Conservation (phyloP, 73 alveolate genomes). For the Paramecium caudatum region DNA sequence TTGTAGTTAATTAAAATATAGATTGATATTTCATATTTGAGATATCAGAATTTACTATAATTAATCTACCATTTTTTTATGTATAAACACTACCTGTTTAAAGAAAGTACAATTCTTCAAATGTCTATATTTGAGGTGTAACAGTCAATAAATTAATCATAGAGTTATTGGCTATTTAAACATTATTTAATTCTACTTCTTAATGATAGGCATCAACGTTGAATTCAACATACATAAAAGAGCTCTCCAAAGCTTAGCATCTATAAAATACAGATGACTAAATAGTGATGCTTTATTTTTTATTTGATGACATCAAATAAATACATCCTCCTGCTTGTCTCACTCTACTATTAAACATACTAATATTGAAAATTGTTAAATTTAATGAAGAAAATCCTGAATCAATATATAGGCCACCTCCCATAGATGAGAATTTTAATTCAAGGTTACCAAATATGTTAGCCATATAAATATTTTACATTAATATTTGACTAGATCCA, state of each 20-base stretch:
- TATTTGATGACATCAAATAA: background rate
- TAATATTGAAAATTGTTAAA: background rate
- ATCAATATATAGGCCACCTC: conserved; percentile 36
- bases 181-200: background rate
- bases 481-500: background rate
- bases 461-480: background rate
- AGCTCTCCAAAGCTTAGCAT: conserved; percentile 10
- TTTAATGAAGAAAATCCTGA: background rate
- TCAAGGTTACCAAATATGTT: conserved; percentile 18
- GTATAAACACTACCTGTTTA: conserved; percentile 15
- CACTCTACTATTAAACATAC: background rate
- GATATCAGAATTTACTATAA: background rate
- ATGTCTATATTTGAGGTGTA: background rate
- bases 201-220: background rate
- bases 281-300: background rate
- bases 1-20: background rate
- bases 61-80: background rate
- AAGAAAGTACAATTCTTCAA: background rate
- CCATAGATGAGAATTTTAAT: conserved; percentile 29
- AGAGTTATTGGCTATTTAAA: background rate
- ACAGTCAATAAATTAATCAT: background rate
- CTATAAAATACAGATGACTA: background rate
- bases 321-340: conserved; percentile 52
- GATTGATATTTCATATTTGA: background rate
- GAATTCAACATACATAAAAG: conserved; percentile 32